Conservation (phyloP, 192 early-diverging fungal species). For the Dissophora ornata region DNA sequence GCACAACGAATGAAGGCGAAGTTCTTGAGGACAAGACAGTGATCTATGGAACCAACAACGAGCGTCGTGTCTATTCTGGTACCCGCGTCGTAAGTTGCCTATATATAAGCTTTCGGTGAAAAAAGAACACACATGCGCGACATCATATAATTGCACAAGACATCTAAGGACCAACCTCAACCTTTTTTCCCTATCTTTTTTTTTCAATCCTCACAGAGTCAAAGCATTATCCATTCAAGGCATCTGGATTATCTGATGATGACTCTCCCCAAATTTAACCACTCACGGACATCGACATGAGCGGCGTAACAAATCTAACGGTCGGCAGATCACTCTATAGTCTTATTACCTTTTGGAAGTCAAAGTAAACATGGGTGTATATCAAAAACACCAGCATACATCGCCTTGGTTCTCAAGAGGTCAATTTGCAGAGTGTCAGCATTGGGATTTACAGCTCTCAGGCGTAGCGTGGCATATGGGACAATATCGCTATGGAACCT, state of each 20-base stretch:
- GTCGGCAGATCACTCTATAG: too few relatives aligned
- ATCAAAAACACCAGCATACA: too few relatives aligned
- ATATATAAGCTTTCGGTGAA: too few relatives aligned
- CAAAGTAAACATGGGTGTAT: too few relatives aligned
- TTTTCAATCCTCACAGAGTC: conserved; percentile 49
- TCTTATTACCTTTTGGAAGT: too few relatives aligned
- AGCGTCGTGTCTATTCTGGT: conserved; percentile 63
- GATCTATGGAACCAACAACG: conserved; percentile 68
- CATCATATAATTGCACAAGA: not conserved
- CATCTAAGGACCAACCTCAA: not conserved
- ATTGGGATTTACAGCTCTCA: too few relatives aligned
- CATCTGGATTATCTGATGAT: conserved; percentile 77
- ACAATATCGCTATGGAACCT: too few relatives aligned
- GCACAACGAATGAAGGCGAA: conserved; percentile 70
- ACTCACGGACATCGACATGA: conserved; percentile 53
- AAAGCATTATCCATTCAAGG: conserved; percentile 66
- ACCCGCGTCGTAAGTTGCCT: conserved; percentile 44
- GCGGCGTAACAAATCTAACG: too few relatives aligned
- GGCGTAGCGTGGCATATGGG: too few relatives aligned
- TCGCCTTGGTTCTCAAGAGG: too few relatives aligned
- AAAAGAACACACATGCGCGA: not conserved
- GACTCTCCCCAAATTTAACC: conserved; percentile 68
- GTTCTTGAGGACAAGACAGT: conserved; percentile 70
- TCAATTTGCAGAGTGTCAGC: too few relatives aligned
- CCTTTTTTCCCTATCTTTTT: not conserved